Percentiles rank a stretch among this genome's conserved stretches.
These are phyloP conservation scores for Linnemannia exigua DNA, from an alignment of 192 early-diverging fungal species.

Conservation along the genomic window DNA sequence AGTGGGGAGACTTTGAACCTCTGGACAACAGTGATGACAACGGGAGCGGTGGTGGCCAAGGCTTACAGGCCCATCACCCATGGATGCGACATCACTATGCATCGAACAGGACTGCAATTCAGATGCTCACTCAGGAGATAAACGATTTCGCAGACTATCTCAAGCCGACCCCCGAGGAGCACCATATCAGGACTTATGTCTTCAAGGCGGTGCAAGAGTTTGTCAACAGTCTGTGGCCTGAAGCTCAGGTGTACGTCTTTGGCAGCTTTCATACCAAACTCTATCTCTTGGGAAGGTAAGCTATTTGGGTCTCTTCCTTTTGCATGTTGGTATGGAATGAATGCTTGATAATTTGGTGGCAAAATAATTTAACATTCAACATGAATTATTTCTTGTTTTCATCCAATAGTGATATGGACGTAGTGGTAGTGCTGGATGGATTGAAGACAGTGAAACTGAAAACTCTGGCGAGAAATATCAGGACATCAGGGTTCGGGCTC, in stretches of 20 bases:
- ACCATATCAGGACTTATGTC: conserved; percentile 79
- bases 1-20: neutral
- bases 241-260: conserved; percentile 75
- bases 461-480: conserved; percentile 40
- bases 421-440: neutral
- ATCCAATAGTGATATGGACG: conserved; percentile 37
- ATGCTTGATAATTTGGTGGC: neutral
- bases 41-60: neutral
- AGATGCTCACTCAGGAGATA: conserved; percentile 73
- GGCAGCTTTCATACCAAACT: conserved; percentile 91
- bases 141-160: conserved; percentile 83
- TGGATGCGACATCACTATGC: conserved; percentile 41
- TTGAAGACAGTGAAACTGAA: neutral
- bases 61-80: conserved; percentile 9
- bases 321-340: neutral
- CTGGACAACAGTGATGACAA: neutral
- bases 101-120: neutral
- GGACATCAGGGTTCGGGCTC: conserved; percentile 55
- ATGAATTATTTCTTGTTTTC: neutral
- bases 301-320: conserved; percentile 55
- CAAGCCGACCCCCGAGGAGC: conserved; percentile 86
- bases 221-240: conserved; percentile 62
- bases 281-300: conserved; percentile 90
- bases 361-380: neutral
- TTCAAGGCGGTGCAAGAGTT: conserved; percentile 71